phyloP scores from a whole-genome alignment of 768 basidiomycete species.

The Cyclocybe cylindracea region DNA sequence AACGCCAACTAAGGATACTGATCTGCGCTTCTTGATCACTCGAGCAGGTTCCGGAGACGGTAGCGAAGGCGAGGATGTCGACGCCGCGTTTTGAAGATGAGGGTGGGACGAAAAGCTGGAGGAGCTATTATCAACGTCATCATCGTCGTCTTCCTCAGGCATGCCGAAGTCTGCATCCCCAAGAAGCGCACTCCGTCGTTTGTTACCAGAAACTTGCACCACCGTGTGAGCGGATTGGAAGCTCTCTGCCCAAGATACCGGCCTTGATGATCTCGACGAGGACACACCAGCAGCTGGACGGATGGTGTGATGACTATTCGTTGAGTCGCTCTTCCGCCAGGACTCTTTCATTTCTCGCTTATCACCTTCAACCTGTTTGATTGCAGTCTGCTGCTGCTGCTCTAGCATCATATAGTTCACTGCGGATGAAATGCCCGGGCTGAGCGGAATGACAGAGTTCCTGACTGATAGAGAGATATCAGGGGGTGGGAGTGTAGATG shows the following conservation, averaged over 20 bases:
- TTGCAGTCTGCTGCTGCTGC: conserved; percentile 18
- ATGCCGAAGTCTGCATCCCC: conserved; percentile 68
- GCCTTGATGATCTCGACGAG: conserved; percentile 53
- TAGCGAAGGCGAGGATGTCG: neutral
- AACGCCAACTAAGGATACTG: conserved; percentile 12
- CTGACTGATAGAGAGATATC: conserved; percentile 21
- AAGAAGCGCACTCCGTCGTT: conserved; percentile 67
- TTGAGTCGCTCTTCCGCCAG: conserved; percentile 83
- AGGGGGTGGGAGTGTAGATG: conserved; percentile 20
- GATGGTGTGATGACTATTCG: conserved; percentile 75
- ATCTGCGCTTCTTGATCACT: too few species aligned
- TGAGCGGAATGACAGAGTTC: conserved; percentile 50
- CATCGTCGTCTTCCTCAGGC: conserved; percentile 57
- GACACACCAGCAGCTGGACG: conserved; percentile 50
- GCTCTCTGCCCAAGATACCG: conserved; percentile 79
- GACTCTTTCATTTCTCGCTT: conserved; percentile 58
- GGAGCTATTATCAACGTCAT: conserved; percentile 8
- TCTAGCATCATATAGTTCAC: conserved; percentile 48
- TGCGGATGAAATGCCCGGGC: conserved; percentile 54
- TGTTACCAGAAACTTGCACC: conserved; percentile 54
- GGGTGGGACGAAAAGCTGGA: neutral
- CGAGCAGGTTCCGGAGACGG: conserved; percentile 2
- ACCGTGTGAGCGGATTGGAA: conserved; percentile 74
- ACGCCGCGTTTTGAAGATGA: neutral
- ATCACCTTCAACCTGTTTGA: conserved; percentile 13